Evolutionary conservation across 208 protist genomes (phyloP).

Genomic region (Plasmodiophora brassicae): DNA sequence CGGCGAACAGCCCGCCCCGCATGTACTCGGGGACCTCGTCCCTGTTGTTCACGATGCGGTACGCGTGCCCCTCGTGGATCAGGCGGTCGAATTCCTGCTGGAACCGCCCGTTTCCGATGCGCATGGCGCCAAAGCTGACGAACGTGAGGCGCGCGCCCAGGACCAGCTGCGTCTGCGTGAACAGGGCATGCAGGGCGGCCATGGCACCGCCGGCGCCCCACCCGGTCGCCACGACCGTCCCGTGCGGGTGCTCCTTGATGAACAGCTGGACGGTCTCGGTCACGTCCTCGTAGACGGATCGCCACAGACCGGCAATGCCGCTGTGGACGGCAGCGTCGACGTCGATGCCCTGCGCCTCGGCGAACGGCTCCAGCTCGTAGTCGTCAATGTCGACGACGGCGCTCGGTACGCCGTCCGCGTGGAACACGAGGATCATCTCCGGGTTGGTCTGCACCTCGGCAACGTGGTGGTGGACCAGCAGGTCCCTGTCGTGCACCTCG

Average conservation of each 20-base stretch:
- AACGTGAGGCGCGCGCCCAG: neutral
- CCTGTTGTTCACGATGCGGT: neutral
- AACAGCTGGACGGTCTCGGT: neutral
- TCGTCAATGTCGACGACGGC: too few species aligned
- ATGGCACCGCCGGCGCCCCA: neutral
- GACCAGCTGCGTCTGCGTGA: neutral
- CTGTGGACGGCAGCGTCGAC: neutral
- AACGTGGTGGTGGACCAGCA: too few species aligned
- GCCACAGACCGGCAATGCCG: neutral
- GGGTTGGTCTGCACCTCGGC: too few species aligned
- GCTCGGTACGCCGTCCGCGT: too few species aligned
- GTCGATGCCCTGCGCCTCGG: neutral
- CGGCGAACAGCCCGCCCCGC: neutral
- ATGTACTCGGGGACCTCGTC: neutral
- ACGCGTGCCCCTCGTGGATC: neutral
- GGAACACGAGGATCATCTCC: too few species aligned
- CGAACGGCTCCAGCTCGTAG: neutral
- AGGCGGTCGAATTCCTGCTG: neutral
- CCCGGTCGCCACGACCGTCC: neutral
- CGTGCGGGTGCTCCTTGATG: neutral
- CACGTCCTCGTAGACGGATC: neutral
- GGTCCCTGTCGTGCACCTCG: too few species aligned
- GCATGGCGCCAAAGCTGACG: neutral
- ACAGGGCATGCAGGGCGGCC: neutral
- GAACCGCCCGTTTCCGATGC: neutral